Base-by-base conservation (phyloP, 345 rosid species). In the Heritiera fomes region DNA sequence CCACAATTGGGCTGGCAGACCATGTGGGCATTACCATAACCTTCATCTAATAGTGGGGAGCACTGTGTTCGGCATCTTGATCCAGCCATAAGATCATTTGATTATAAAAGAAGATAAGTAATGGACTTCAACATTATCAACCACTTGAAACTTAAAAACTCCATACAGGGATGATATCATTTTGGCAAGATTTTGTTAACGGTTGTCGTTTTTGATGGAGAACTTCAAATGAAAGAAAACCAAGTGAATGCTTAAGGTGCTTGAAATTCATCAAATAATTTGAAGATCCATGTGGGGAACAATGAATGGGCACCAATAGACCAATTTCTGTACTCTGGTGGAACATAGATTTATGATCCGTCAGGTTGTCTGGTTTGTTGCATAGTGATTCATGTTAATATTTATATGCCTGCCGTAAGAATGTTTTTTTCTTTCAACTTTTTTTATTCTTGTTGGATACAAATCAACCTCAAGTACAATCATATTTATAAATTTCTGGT, bases 61-160 rank as follows among this genome's bases (percentile, higher is more conserved):
- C 30, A 82, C 81, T 82, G 81, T 73, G 28, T 49, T 12, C 32
- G 30, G 70, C 71, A 66, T 58, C 55, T 62, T 6, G 45, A 6
- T 43, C 45, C 1, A 5, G 43, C 43, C 43, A n/a, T 13, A 14
- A 68, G 32, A 45, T 76, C 45, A 6, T 56, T 77, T 34, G 63
- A 66, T 77, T 56, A 64, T 61, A 20, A 8, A 58, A 68, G 66
- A 61, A 18, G n/a, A 75, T 59, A n/a, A 40, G 32, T 52, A 76
- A 38, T 45, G 47, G 73, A 47, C 45, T 32, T n/a, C 8, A 28
- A 67, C 50, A 78, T 74, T 12, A 81, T 81, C 38, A 71, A 80
- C 20, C 28, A 18, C 76, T 80, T 50, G 80, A 71, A 75, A 73
- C 47, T 70, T 58, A 58, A 20, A 43, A 43, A n/a, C 28, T n/a